These are phyloP conservation scores for Isabelozyma pseudorhagii DNA, from an alignment of 805 yeast genomes.

Conservation along the genomic window DNA sequence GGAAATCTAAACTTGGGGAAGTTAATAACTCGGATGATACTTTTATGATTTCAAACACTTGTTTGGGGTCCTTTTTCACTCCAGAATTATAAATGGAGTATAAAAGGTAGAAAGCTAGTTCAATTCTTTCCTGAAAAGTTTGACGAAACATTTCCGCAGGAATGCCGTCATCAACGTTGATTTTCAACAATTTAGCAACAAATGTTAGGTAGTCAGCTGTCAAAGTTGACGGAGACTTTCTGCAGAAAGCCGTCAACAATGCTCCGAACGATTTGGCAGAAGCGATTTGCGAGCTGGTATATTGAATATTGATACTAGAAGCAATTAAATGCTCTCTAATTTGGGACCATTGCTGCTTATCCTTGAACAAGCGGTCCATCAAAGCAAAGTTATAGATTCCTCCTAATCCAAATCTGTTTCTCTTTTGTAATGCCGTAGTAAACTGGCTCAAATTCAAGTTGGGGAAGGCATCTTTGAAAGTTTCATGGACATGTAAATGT, in stretches of 20 bases:
- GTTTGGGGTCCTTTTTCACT: conserved; percentile 25
- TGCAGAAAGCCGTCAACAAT: conserved; percentile 62
- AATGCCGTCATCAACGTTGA: conserved; percentile 50
- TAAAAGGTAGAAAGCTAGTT: conserved; percentile 56
- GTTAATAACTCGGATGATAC: conserved; percentile 44
- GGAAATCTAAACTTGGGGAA: conserved; percentile 49
- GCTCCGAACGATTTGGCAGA: conserved; percentile 80
- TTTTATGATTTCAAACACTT: conserved; percentile 39
- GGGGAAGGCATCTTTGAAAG: conserved; percentile 51
- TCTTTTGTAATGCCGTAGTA: conserved; percentile 41
- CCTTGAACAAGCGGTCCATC: conserved; percentile 58
- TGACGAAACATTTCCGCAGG: conserved; percentile 46
- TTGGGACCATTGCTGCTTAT: conserved; percentile 37
- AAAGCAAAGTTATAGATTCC: conserved; percentile 57
- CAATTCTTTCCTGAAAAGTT: conserved; percentile 60
- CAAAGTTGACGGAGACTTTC: conserved; percentile 36
- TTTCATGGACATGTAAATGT: conserved; percentile 41
- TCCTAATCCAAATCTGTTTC: conserved; percentile 49
- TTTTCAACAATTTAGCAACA: conserved; percentile 49
- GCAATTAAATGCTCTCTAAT: conserved; percentile 49
- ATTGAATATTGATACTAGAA: conserved; percentile 63
- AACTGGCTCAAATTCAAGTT: conserved; percentile 48
- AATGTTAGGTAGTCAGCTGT: conserved; percentile 17
- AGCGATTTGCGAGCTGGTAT: conserved; percentile 60
- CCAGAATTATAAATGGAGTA: conserved; percentile 36